Base-by-base conservation (phyloP, 2,329 filamentous ascomycete genomes). In the Cladophialophora yegresii region DNA sequence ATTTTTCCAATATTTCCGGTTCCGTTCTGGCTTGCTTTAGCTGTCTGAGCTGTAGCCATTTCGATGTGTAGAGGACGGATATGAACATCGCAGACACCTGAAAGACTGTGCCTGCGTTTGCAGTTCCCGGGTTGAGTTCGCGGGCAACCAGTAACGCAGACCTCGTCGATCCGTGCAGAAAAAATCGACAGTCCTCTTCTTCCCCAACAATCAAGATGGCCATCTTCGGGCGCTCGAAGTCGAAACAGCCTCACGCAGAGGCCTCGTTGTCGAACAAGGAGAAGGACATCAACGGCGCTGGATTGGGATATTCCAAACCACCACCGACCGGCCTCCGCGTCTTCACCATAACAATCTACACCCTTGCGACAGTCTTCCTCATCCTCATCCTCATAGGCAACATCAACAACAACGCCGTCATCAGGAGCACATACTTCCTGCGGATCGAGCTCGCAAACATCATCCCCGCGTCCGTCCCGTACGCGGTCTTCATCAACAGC, bases 321-420 rank as follows among this genome's bases (percentile, higher is more conserved):
- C 68, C 75, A 60, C 72, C 72, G 72, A 51, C 79, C 70, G 40
- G 36, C 30, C 89, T 88, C 73, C 85, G 89, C 64, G 75, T 88
- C 26, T 74, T 89, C 54, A 87, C 89, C 54, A 86, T 85, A 33
- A 78, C 89, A 68, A 84, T 89, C 72, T 93, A 95, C 75, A 80
- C 93, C 66, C 74, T 95, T 66, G 84, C 89, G 45, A 83, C 90
- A 68, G 82, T 93, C 68, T 96, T 96, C 75, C 81, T 96, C 45
- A 85, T 96, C 66, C 84, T 96, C 70, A 90, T 92, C 72, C 83
- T 92, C 71, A 85, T 96, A 70, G 92, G 91, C 70, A 92, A 90
- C 77, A 88, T 87, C 59, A 83, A 81, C 71, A 81, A 86, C 71
- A 83, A 82, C 63, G 73, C 81, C 16, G 83, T 89, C 6, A 81